Base-by-base conservation (phyloP, 225 moss, liverwort and hornwort species). In the Physcomitrellopsis africana region DNA sequence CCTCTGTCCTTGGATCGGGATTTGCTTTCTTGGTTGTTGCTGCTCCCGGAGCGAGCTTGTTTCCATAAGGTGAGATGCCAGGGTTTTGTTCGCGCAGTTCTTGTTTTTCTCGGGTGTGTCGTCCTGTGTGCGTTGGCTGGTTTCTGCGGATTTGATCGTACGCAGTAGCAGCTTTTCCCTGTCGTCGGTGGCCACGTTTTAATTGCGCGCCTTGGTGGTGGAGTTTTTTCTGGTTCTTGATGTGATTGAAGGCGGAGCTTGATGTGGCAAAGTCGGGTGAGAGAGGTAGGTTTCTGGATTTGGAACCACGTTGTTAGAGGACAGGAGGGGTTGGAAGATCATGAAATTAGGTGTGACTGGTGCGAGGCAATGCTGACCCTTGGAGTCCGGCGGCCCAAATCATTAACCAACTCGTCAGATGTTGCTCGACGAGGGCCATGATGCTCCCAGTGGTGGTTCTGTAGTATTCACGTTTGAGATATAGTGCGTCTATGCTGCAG, bases 101-200 rank as follows among this genome's bases (percentile, higher is more conserved):
- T 10, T 61, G 65, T 14, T 7, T 27, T 59, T 32, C 7, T 59
- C 18, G 53, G 5, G 37, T 49, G 14, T 0, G 18, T 49, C 76
- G 1, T 3, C 11, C 12, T 49, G 11, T 49, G 48, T 11, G 48
- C 48, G 48, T 49, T 49, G 15, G 15, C 7, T 13, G 15, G 11
- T 49, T 10, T 3, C 10, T 11, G 7, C 0, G 0, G 0, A 9
- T 46, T 69, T 5, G 5, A 10, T 60, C 12, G 8, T 3, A 22
- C 0, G 0, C 0, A 0, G 0, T 54, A 11, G 20, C 1, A 80
- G 16, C 12, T 46, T 29, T 19, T 0, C 0, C 54, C 8, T 19
- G 19, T 5, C 8, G 3, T 55, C 1, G 54, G 8, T 55, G 17
- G 54, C 8, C 10, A 18, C 7, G 54, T 55, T 13, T 5, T 37